A percentile compares a stretch with the other conserved stretches of the same genome.
These are phyloP conservation scores for Dorcoceras hygrometricum DNA, from an alignment of 257 asterid species.

Conservation along the genomic window DNA sequence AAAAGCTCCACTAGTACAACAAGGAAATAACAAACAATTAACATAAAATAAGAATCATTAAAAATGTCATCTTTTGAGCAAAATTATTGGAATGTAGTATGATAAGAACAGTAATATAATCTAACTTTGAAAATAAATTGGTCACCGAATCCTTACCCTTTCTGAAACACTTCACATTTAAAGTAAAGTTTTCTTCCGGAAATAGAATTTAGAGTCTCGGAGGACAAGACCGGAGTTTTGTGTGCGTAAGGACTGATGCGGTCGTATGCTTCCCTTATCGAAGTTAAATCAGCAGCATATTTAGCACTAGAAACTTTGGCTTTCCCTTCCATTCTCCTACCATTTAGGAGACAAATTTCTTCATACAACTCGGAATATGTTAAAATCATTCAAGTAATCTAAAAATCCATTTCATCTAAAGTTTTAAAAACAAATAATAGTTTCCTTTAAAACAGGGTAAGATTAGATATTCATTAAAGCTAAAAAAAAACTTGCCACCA, in stretches of 20 bases:
- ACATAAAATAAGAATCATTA: background rate
- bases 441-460: too few species aligned
- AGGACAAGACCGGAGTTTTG: conserved; percentile 71
- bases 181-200: conserved; percentile 71
- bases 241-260: conserved; percentile 54
- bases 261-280: conserved; percentile 64
- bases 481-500: too few species aligned
- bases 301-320: conserved; percentile 26
- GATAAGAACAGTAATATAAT: background rate
- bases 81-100: too few species aligned
- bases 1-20: conserved; percentile 72
- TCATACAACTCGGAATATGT: conserved; percentile 23
- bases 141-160: conserved; percentile 60
- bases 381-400: background rate
- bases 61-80: background rate
- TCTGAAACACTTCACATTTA: conserved; percentile 92
- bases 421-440: background rate
- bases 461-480: too few species aligned
- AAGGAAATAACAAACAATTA: conserved; percentile 3
- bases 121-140: background rate
- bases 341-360: conserved; percentile 11
- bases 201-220: conserved; percentile 67
- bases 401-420: background rate
- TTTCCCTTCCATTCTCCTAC: conserved; percentile 56
- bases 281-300: conserved; percentile 79